Conservation (phyloP, 352 stramenopile genomes). For the Globisporangium camurandrum region DNA sequence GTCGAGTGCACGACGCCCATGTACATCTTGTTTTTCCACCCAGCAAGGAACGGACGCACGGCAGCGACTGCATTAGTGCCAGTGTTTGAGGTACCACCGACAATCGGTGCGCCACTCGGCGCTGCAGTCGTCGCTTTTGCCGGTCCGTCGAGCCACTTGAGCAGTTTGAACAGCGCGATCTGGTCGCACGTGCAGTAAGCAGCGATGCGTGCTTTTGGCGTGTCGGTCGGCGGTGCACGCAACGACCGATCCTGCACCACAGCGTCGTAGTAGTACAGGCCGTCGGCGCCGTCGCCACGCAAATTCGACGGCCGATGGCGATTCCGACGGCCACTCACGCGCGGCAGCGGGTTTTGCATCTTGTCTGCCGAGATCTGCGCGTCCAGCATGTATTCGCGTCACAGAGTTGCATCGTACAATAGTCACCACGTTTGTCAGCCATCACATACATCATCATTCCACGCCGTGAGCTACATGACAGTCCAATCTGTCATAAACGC, state of each 20-base stretch:
- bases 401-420: too few species aligned
- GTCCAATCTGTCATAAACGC: not conserved
- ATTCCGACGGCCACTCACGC: slow-evolving; percentile 14
- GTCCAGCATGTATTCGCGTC: not conserved
- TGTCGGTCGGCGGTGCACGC: slow-evolving; percentile 26
- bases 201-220: slow-evolving; percentile 38
- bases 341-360: slow-evolving; percentile 9
- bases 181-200: slow-evolving; percentile 69
- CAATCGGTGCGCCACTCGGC: not conserved
- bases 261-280: slow-evolving; percentile 28
- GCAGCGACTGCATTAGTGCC: not conserved
- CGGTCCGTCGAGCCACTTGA: slow-evolving; percentile 51
- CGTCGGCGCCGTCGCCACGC: slow-evolving; percentile 6
- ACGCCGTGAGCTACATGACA: too few species aligned
- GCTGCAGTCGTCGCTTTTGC: slow-evolving; percentile 7
- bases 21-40: slow-evolving; percentile 66
- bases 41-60: slow-evolving; percentile 6
- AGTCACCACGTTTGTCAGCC: too few species aligned
- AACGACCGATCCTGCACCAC: slow-evolving; percentile 23
- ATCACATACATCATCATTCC: too few species aligned
- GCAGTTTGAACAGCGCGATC: slow-evolving; percentile 62
- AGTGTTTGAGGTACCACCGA: not conserved
- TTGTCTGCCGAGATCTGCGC: slow-evolving; percentile 6
- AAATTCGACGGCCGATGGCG: slow-evolving; percentile 13
- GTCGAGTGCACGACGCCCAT: slow-evolving; percentile 61